These are phyloP conservation scores for Mesembryanthemum crystallinum DNA, from an alignment of 148 eudicot species.

Conservation along the genomic window DNA sequence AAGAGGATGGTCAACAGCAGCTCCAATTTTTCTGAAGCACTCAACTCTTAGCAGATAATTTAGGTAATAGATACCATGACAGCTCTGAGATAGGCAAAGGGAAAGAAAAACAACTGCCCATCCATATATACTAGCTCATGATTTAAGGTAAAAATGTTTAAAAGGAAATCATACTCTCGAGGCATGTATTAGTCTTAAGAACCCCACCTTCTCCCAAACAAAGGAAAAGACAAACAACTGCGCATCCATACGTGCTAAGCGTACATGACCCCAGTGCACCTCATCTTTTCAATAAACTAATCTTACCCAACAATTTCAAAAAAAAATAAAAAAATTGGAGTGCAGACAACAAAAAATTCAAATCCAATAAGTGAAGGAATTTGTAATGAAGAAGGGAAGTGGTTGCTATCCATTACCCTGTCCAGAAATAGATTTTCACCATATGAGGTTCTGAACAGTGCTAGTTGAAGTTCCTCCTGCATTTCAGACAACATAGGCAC, in stretches of 20 bases:
- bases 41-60: not conserved
- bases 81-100: not conserved
- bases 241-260: no score
- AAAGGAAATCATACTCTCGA: no score
- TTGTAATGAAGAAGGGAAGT: not conserved
- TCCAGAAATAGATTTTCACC: slow-evolving; percentile 82
- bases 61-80: not conserved
- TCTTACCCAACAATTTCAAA: not conserved
- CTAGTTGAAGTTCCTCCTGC: slow-evolving; percentile 88
- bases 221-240: no score
- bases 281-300: not conserved
- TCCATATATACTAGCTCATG: not conserved
- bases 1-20: not conserved
- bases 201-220: no score
- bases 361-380: not conserved
- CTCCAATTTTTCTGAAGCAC: not conserved
- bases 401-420: slow-evolving; percentile 46
- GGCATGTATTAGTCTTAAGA: no score
- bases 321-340: not conserved
- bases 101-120: not conserved
- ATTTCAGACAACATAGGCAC: slow-evolving; percentile 5
- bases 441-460: slow-evolving; percentile 51
- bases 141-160: no score
- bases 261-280: not conserved
- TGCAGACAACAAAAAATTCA: not conserved